Evolutionary conservation across 768 basidiomycete species (phyloP).

Genomic region (Cystofilobasidium capitatum): DNA sequence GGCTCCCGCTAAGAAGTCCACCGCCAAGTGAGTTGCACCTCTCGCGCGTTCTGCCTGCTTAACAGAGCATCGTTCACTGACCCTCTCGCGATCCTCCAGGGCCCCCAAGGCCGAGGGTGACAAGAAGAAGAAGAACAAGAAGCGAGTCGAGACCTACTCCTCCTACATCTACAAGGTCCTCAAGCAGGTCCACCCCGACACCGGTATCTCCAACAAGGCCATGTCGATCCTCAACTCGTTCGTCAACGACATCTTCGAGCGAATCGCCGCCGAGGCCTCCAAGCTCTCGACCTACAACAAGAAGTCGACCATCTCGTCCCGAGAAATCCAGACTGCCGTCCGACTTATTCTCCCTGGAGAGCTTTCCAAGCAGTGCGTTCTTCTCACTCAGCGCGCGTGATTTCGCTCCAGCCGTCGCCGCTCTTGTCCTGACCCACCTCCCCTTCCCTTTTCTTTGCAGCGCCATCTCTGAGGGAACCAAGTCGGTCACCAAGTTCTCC

Average conservation of each 20-base stretch:
- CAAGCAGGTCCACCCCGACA: constrained; percentile 75
- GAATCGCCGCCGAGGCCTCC: constrained; percentile 79
- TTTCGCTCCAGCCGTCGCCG: too few species aligned
- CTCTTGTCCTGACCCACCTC: background rate
- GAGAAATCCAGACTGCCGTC: constrained; percentile 95
- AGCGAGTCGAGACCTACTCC: constrained; percentile 27
- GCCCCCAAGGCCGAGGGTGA: constrained; percentile 27
- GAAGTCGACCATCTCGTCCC: constrained; percentile 96
- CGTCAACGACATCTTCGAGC: constrained; percentile 89
- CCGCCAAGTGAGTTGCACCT: constrained; percentile 8
- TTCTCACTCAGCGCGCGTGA: background rate
- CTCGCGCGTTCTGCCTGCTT: background rate
- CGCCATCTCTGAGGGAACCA: constrained; percentile 88
- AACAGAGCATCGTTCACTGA: background rate
- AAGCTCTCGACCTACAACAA: constrained; percentile 96
- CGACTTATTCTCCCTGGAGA: constrained; percentile 94
- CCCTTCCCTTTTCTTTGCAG: constrained; percentile 44
- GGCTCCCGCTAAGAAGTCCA: constrained; percentile 26
- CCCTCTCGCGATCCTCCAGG: constrained; percentile 3
- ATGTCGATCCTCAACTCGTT: constrained; percentile 88
- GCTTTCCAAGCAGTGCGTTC: constrained; percentile 50
- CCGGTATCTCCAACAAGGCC: constrained; percentile 96
- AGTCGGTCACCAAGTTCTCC: constrained; percentile 61
- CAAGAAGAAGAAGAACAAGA: constrained; percentile 28
- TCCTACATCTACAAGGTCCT: constrained; percentile 27